These are phyloP conservation scores for Pleodorina starrii DNA, from an alignment of 139 green algal species.

Conservation along the genomic window DNA sequence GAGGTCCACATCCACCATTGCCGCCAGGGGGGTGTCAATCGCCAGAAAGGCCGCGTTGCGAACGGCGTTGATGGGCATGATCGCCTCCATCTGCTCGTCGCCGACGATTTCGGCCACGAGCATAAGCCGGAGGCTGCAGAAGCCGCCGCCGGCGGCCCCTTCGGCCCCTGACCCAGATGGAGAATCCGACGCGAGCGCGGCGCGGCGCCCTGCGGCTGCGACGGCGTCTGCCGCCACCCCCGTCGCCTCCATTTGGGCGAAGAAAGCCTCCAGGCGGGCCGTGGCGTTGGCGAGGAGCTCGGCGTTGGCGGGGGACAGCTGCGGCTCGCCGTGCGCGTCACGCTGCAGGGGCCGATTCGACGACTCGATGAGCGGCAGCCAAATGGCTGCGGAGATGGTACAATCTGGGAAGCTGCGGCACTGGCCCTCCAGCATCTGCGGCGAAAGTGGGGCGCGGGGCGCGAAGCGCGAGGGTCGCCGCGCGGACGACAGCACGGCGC, in stretches of 20 bases:
- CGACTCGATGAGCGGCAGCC: neutral
- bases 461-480: neutral
- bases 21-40: conserved; percentile 39
- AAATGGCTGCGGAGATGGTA: neutral
- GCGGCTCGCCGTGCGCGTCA: neutral
- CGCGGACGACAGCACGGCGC: neutral
- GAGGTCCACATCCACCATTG: conserved; percentile 59
- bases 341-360: neutral
- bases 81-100: conserved; percentile 46
- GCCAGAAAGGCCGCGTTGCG: conserved; percentile 57
- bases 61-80: conserved; percentile 61
- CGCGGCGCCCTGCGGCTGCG: neutral
- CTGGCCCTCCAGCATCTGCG: neutral
- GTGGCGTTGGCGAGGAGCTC: neutral
- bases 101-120: conserved; percentile 49
- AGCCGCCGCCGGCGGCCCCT: neutral
- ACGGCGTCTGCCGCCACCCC: no score
- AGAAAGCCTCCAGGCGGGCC: neutral
- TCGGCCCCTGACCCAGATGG: neutral
- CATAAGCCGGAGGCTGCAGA: conserved; percentile 6
- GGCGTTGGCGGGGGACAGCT: neutral
- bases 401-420: neutral
- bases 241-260: neutral
- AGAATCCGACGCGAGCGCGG: neutral
- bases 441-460: no score